phyloP scores from a whole-genome alignment of 2,329 filamentous ascomycete genomes.

The Aspergillus clavatus region DNA sequence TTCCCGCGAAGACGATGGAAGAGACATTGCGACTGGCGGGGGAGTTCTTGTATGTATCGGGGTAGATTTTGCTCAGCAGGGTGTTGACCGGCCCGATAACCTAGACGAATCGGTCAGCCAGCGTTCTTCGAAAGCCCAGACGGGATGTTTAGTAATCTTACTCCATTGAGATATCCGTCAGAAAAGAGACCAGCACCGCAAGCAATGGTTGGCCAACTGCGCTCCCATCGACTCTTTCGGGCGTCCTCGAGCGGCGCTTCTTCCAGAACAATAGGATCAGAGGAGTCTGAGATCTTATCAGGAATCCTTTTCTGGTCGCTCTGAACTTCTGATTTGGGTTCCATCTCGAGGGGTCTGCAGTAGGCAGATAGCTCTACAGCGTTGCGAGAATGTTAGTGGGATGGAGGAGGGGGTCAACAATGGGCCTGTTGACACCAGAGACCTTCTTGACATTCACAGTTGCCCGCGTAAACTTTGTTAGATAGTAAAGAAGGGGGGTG shows the following conservation, averaged over 20 bases:
- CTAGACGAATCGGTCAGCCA: slow-evolving; percentile 29
- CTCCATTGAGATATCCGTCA: slow-evolving; percentile 87
- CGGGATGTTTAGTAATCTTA: slow-evolving; percentile 33
- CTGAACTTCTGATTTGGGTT: not conserved
- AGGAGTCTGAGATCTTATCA: slow-evolving; percentile 3
- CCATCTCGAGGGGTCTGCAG: too few relatives aligned
- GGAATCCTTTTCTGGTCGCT: not conserved
- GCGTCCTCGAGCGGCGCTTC: slow-evolving; percentile 22
- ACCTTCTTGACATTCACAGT: too few relatives aligned
- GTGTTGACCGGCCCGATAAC: slow-evolving; percentile 87
- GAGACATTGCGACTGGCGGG: slow-evolving; percentile 68
- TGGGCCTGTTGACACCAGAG: too few relatives aligned
- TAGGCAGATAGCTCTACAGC: not conserved
- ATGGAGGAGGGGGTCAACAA: too few relatives aligned
- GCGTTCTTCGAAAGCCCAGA: not conserved
- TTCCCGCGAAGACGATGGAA: slow-evolving; percentile 81
- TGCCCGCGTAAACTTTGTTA: too few relatives aligned
- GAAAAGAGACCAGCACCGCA: slow-evolving; percentile 88
- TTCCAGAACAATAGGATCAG: slow-evolving; percentile 13
- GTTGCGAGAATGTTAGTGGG: not conserved
- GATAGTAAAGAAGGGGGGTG: not conserved
- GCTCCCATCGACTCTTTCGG: slow-evolving; percentile 46
- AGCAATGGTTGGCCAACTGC: slow-evolving; percentile 71
- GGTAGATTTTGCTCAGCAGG: slow-evolving; percentile 65
- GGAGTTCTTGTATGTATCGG: slow-evolving; percentile 62